Base-by-base conservation (phyloP, 2,329 filamentous ascomycete species). In the Teratosphaeria gauchensis region DNA sequence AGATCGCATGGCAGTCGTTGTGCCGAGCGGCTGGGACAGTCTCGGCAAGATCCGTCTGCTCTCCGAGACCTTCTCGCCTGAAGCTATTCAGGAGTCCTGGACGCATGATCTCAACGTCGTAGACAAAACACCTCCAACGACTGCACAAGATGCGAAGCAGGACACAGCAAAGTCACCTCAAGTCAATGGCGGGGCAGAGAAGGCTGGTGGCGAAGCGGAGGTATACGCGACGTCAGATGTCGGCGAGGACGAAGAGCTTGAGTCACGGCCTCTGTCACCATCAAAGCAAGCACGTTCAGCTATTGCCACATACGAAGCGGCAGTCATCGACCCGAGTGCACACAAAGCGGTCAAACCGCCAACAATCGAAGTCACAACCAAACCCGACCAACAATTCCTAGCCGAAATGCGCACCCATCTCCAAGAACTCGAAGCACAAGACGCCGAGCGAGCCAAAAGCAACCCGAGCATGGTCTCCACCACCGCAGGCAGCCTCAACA, bases 21-120 rank as follows among this genome's bases (percentile, higher is more conserved):
- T 99, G 0, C 92, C 92, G 1, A 88, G 92, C 16, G 96, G 96
- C 72, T 99, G 94, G 94, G 94, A 99, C 74, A 96, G 92, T 0
- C 96, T 91, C 89, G 92, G 91, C 60, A 99, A 97, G 75, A 96
- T 99, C 61, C 83, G 92, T 51, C 90, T 97, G 52, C 79, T 97
- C 31, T 84, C 90, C 57, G 94, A 96, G 70, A 89, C 87, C 0
- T 97, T 97, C 67, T 90, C 97, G 65, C 89, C 95, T 24, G 94
- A 99, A 76, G 82, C 83, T 14, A 81, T 95, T 51, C 94, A 90
- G 66, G 82, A 85, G 59, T 89, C 86, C 55, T 99, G 94, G 94
- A 61, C 63, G 30, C 55, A 57, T 38, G 69, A 72, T 58, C 61
- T 72, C 9, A 62, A 65, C 11, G 16, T 54, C 24, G 32, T 31